These are phyloP conservation scores for Trichoderma hamatum DNA, from an alignment of 2,329 filamentous ascomycete species.

Conservation along the genomic window DNA sequence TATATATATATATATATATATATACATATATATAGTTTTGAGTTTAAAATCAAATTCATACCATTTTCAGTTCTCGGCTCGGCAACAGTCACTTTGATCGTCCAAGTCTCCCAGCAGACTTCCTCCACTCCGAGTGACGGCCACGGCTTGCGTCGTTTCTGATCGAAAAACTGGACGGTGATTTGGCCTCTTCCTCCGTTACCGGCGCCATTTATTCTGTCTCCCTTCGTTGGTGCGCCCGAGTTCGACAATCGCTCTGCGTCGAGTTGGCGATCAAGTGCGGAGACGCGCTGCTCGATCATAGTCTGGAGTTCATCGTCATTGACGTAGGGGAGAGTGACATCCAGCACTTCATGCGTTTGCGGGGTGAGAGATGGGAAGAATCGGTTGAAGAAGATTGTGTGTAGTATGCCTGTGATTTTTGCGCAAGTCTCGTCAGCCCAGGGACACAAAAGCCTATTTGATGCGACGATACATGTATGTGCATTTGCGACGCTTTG, in stretches of 20 bases:
- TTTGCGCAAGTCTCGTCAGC: neutral
- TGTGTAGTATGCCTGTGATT: constrained; percentile 79
- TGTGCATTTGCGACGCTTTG: neutral
- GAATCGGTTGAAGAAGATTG: constrained; percentile 98
- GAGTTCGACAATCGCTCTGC: constrained; percentile 52
- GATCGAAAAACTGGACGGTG: constrained; percentile 92
- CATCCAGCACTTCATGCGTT: constrained; percentile 86
- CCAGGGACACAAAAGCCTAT: neutral
- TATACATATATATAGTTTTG: neutral
- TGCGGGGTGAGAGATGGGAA: constrained; percentile 83
- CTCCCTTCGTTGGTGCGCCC: constrained; percentile 45
- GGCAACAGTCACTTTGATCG: constrained; percentile 87
- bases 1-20: no score
- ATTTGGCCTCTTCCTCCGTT: constrained; percentile 75
- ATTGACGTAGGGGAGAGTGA: constrained; percentile 85
- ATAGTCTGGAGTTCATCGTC: constrained; percentile 90
- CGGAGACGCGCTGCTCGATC: constrained; percentile 82
- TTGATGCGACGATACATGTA: no score
- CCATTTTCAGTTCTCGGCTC: constrained; percentile 86
- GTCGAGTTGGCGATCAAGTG: constrained; percentile 78
- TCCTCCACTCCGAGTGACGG: constrained; percentile 85
- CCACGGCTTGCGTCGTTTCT: constrained; percentile 79
- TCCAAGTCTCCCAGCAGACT: constrained; percentile 97
- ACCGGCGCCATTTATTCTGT: constrained; percentile 22
- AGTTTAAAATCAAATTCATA: constrained; percentile 43